Base-by-base conservation (phyloP, 306 rosid genomes). In the Dalbergia cultrata region DNA sequence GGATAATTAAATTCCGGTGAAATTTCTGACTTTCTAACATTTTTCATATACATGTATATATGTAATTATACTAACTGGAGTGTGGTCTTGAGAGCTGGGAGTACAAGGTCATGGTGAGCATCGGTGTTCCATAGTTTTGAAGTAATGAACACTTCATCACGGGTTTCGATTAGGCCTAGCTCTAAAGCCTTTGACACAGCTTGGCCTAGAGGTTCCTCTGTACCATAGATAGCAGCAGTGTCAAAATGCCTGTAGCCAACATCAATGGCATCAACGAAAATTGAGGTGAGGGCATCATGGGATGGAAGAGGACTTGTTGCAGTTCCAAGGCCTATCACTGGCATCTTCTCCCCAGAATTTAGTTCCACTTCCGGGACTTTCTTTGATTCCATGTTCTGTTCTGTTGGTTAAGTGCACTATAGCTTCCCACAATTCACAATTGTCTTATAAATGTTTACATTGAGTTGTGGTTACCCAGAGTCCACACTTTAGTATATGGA, bases 61-160 rank as follows among this genome's bases (percentile, higher is more conserved):
- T 9, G 10, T 4, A 5, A 66, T 17, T 5, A 59, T 41, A 21
- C 54, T 63, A n/a, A 74, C 89, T 50, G 70, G 45, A 88, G 89
- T 7, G 86, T 45, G 63, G 71, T 83, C 3, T 59, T 52, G 45
- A 88, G 76, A 18, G 89, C 87, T 8, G 87, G 89, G 39, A 84
- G 76, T 34, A 87, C 85, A 62, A 59, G 84, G 33, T 88, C 69
- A 64, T 60, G 90, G 43, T 86, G 82, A 34, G 90, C 79, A 53
- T 81, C 64, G 37, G 33, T 35, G 62, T 26, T 9, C 74, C 82
- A 84, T 0, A 86, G 88, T 81, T 89, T 89, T 21, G 90, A 65
- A 61, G 86, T 82, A 7, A 88, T 65, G 44, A 88, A 88, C 13
- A 90, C 60, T 16, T 88, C 82, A 5, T 82, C 73, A 7, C 88